Conservation (phyloP, 805 yeast species). For the Cyberlindnera meyerae region DNA sequence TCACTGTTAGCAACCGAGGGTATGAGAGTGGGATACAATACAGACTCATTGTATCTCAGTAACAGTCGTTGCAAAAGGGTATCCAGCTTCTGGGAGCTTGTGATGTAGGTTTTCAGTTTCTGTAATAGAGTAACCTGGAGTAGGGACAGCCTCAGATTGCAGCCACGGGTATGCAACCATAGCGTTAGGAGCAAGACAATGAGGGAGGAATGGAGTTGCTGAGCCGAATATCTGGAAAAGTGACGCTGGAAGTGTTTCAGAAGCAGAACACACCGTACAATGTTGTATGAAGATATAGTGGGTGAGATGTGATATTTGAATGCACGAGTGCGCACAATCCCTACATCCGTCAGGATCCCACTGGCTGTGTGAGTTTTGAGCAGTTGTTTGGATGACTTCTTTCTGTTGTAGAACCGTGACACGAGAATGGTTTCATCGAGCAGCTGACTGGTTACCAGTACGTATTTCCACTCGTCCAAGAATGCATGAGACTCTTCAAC, state of each 20-base stretch:
- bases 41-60: constrained; percentile 28
- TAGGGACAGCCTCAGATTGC: constrained; percentile 3
- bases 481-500: constrained; percentile 25
- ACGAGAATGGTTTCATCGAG: constrained; percentile 35
- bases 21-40: constrained; percentile 20
- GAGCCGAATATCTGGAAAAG: neutral
- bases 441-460: constrained; percentile 43
- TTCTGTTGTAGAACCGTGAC: constrained; percentile 21
- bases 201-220: constrained; percentile 1
- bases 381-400: constrained; percentile 10
- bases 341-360: constrained; percentile 5
- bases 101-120: constrained; percentile 17
- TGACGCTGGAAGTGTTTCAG: constrained; percentile 1
- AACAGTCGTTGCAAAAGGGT: constrained; percentile 25
- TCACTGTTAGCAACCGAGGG: constrained; percentile 1
- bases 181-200: constrained; percentile 5
- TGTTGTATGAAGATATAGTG: neutral
- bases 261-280: neutral
- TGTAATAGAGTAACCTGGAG: constrained; percentile 14
- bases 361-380: constrained; percentile 1
- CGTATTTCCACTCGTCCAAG: constrained; percentile 47
- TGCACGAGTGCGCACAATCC: neutral
- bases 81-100: constrained; percentile 25
- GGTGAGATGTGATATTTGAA: constrained; percentile 4
- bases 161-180: constrained; percentile 7